These are phyloP conservation scores for Glonium stellatum DNA, from an alignment of 495 filamentous ascomycete genomes.

Conservation along the genomic window DNA sequence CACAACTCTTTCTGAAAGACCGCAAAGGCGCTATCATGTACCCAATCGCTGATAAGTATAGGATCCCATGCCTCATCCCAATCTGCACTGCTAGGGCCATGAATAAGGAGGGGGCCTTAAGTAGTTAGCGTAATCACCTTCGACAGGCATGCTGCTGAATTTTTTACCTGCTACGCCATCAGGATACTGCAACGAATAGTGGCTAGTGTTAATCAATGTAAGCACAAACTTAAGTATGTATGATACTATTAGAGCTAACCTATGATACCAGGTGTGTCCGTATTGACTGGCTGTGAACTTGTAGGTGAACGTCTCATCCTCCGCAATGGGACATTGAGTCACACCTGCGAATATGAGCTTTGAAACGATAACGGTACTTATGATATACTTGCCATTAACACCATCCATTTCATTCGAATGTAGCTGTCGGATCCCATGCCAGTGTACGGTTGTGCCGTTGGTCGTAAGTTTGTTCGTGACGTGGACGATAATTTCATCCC, in stretches of 20 bases:
- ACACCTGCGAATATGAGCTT: neutral
- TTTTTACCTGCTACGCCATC: conserved; percentile 26
- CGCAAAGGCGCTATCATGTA: conserved; percentile 26
- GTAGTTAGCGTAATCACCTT: conserved; percentile 17
- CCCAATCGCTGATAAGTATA: conserved; percentile 33
- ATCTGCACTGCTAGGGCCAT: conserved; percentile 31
- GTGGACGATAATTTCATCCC: conserved; percentile 17
- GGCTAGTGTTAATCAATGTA: neutral
- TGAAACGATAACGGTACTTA: neutral
- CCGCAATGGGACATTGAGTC: conserved; percentile 27
- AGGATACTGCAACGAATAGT: conserved; percentile 34
- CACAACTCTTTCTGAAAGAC: conserved; percentile 11
- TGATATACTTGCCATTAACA: conserved; percentile 12
- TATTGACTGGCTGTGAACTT: conserved; percentile 34
- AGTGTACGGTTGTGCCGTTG: conserved; percentile 38
- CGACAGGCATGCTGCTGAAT: too few species aligned
- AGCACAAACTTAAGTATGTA: too few species aligned
- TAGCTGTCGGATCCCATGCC: conserved; percentile 35
- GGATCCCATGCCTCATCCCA: conserved; percentile 33
- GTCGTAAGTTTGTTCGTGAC: conserved; percentile 30
- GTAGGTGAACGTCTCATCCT: conserved; percentile 31
- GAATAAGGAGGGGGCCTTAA: conserved; percentile 31
- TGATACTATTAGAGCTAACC: neutral
- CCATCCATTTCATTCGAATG: conserved; percentile 29
- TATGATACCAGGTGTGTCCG: conserved; percentile 36